Evolutionary conservation across 2,329 filamentous ascomycete genomes (phyloP).

Genomic region (Xylaria sp.): DNA sequence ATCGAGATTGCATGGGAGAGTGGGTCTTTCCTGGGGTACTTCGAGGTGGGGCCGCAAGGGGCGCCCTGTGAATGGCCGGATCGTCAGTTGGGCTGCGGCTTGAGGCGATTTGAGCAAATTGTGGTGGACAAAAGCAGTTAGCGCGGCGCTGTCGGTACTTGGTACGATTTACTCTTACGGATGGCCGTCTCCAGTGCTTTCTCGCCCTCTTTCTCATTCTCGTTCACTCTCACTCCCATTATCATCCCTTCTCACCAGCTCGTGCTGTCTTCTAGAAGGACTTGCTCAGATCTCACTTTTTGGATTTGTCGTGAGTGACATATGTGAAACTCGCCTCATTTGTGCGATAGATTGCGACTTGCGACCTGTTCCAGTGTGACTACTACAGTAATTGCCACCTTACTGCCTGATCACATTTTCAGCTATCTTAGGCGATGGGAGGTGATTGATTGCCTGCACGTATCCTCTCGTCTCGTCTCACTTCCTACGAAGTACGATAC

Average conservation of each 20-base stretch:
- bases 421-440: not conserved
- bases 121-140: slow-evolving; percentile 12
- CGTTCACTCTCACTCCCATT: not conserved
- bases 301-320: not conserved
- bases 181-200: not conserved
- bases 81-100: slow-evolving; percentile 8
- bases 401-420: not conserved
- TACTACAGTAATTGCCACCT: too few species aligned
- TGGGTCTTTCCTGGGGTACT: not conserved
- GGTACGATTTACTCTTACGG: too few species aligned
- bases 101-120: slow-evolving; percentile 50
- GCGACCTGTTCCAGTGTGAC: too few species aligned
- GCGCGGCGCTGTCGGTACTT: too few species aligned
- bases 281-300: not conserved
- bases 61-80: slow-evolving; percentile 16
- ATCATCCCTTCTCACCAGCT: not conserved
- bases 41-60: not conserved
- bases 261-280: not conserved
- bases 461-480: not conserved
- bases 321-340: not conserved
- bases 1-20: not conserved
- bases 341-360: not conserved
- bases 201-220: not conserved
- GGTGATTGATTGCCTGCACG: not conserved
- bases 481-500: too few species aligned